phyloP scores from a whole-genome alignment of 2,329 filamentous ascomycete genomes.

The Xylaria sp. region DNA sequence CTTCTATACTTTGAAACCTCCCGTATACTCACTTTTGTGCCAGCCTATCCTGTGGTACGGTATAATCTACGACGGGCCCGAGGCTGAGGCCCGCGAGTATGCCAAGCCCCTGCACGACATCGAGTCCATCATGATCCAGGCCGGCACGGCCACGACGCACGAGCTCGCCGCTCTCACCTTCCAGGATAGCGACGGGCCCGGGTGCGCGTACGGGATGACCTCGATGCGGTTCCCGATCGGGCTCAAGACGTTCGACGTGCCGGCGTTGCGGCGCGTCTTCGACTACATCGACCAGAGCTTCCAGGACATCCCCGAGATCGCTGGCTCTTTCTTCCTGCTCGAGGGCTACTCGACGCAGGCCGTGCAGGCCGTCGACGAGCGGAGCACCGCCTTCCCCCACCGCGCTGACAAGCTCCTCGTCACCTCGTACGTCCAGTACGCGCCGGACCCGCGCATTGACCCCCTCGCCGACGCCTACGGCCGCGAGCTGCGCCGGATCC shows the following conservation, averaged over 20 bases:
- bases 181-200: slow-evolving; percentile 32
- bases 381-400: slow-evolving; percentile 39
- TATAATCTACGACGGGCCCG: slow-evolving; percentile 38
- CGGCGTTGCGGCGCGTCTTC: slow-evolving; percentile 37
- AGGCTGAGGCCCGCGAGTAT: slow-evolving; percentile 15
- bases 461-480: too few species aligned
- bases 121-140: slow-evolving; percentile 27
- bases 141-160: slow-evolving; percentile 27
- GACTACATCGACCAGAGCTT: slow-evolving; percentile 39
- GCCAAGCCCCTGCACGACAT: slow-evolving; percentile 39
- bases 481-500: too few species aligned
- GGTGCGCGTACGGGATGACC: slow-evolving; percentile 37
- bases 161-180: slow-evolving; percentile 37
- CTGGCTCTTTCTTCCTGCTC: slow-evolving; percentile 41
- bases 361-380: slow-evolving; percentile 35
- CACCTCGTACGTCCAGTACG: slow-evolving; percentile 39
- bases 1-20: too few species aligned
- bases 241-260: slow-evolving; percentile 33
- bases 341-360: slow-evolving; percentile 42
- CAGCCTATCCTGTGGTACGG: slow-evolving; percentile 42
- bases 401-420: slow-evolving; percentile 37
- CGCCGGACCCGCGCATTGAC: slow-evolving; percentile 8
- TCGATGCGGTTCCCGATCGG: slow-evolving; percentile 40
- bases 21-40: too few species aligned
- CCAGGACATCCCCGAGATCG: slow-evolving; percentile 29